Evolutionary conservation across 2,329 filamentous ascomycete genomes (phyloP), one percentile per base, ranked within the genome.

Genomic region (Kalmusia sp.): DNA sequence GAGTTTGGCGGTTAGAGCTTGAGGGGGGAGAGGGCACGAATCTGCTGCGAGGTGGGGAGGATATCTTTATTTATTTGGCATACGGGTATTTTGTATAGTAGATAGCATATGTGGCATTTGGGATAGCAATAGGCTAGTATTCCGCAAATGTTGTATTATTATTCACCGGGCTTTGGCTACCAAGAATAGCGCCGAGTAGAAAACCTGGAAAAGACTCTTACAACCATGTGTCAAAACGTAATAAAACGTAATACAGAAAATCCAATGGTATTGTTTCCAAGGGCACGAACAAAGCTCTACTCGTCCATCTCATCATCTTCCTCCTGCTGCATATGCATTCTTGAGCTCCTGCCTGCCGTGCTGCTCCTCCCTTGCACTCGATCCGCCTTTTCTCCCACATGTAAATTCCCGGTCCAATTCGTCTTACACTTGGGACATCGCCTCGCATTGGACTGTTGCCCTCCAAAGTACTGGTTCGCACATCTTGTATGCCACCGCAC

Each of bases 381-480:
- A 44, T 62, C 65, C 31, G 62, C 71, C 48, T 66, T 63, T 57
- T 74, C 69, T 3, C 71, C 72, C 11, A 74, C 72, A 57, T 62
- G 71, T n/a, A 96, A 75, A 87, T 90, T 52, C 8, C 69, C 70
- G 2, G 51, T 51, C 58, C 72, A 76, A 30, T 63, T 60, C 1
- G 56, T 56, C 51, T 61, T 64, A 52, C 73, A 76, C 25, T 49
- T 55, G 1, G 72, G 72, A 57, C 73, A 76, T 33, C 51, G 67
- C 48, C 58, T 57, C 2, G 52, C 60, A 0, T 41, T 46, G 1
- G 52, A 53, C 28, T 57, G 61, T 33, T 54, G 57, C 2, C 57
- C 52, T 1, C 54, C 38, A 48, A 74, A 75, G 49, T 64, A 74
- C 28, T 59, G 60, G 44, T 63, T 67, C 17, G 70, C 69, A 57